These are phyloP conservation scores for Blastobotrys buckinghamii DNA, from an alignment of 1,139 yeast genomes.

Conservation along the genomic window DNA sequence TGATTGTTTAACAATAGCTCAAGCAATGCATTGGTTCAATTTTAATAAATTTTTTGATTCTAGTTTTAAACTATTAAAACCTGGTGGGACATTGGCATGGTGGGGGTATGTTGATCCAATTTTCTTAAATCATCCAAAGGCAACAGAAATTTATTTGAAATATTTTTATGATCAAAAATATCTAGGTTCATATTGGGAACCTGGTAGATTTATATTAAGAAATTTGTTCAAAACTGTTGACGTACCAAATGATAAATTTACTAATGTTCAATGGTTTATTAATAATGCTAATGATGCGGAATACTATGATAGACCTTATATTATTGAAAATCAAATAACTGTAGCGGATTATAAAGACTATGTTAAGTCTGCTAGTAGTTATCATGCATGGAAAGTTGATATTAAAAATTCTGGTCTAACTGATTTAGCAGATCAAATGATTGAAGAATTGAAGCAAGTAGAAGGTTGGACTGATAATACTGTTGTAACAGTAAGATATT, in stretches of 20 bases:
- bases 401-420: constrained; percentile 29
- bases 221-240: constrained; percentile 40
- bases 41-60: constrained; percentile 48
- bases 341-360: constrained; percentile 44
- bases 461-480: constrained; percentile 44
- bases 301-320: constrained; percentile 31
- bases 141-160: constrained; percentile 38
- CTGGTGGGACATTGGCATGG: constrained; percentile 60
- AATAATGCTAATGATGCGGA: background rate
- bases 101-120: constrained; percentile 78
- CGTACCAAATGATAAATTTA: constrained; percentile 40
- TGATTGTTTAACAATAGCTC: constrained; percentile 68
- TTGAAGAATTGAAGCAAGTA: constrained; percentile 39
- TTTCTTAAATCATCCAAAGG: constrained; percentile 38
- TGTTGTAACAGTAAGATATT: constrained; percentile 49
- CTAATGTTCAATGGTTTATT: constrained; percentile 34
- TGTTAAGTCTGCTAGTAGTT: constrained; percentile 63
- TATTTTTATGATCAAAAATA: constrained; percentile 41
- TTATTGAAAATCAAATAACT: constrained; percentile 40
- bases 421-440: constrained; percentile 35
- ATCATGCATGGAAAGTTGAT: constrained; percentile 59
- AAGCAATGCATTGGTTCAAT: constrained; percentile 76
- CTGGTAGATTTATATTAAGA: constrained; percentile 55
- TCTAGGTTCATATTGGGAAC: constrained; percentile 72
- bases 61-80: constrained; percentile 44